Evolutionary conservation across 1,284 basidiomycete genomes (phyloP).

Genomic region (Veloporphyrellus conicus): DNA sequence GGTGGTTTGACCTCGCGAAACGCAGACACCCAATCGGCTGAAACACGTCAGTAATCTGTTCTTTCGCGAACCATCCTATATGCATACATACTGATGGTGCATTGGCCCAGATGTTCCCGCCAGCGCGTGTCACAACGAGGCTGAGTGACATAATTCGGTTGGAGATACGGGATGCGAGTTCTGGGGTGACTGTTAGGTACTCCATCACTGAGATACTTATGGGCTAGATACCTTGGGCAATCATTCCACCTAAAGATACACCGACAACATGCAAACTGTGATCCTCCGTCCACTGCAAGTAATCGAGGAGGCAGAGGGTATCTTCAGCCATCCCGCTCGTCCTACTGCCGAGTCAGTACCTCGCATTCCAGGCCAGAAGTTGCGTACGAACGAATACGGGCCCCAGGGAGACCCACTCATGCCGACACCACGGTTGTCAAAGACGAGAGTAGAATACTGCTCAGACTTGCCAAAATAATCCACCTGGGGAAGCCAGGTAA

Average conservation of each 20-base stretch:
- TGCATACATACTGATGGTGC: constrained; percentile 24
- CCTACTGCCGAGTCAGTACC: constrained; percentile 26
- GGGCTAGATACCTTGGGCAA: constrained; percentile 56
- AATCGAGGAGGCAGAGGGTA: constrained; percentile 62
- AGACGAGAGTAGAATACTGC: constrained; percentile 65
- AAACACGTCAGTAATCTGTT: not conserved
- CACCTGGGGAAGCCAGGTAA: constrained; percentile 62
- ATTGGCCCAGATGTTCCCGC: constrained; percentile 18
- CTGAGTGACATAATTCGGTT: constrained; percentile 63
- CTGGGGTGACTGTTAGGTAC: constrained; percentile 32
- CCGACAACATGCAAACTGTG: constrained; percentile 72
- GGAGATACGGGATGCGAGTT: constrained; percentile 64
- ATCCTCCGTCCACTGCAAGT: constrained; percentile 66
- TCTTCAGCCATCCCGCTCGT: constrained; percentile 81
- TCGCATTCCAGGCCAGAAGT: not conserved
- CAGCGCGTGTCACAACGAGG: constrained; percentile 69
- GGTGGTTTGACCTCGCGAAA: constrained; percentile 20
- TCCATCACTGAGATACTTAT: not conserved
- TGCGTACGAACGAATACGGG: constrained; percentile 52
- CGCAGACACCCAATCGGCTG: constrained; percentile 12
- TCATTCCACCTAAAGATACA: constrained; percentile 83
- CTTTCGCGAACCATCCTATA: not conserved
- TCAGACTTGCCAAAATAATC: constrained; percentile 49
- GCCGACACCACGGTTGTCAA: constrained; percentile 87
- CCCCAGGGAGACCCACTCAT: constrained; percentile 69